Evolutionary conservation across 2,329 filamentous ascomycete species (phyloP).

Genomic region (Hymenoscyphus infarciens): DNA sequence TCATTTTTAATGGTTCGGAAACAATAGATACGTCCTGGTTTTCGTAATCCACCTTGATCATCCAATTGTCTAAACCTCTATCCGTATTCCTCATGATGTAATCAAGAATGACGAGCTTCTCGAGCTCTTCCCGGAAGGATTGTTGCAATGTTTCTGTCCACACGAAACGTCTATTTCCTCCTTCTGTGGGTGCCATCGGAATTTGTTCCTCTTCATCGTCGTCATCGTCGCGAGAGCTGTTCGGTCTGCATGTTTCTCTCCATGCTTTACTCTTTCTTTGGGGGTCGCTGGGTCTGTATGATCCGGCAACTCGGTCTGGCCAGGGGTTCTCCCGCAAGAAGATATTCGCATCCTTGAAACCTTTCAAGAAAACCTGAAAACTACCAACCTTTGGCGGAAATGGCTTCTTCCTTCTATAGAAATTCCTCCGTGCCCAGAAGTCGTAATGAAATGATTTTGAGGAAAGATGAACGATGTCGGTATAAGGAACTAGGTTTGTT

Average conservation of each 20-base stretch:
- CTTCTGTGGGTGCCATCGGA: constrained; percentile 23
- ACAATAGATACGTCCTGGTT: constrained; percentile 79
- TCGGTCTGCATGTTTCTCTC: constrained; percentile 77
- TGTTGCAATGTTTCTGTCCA: constrained; percentile 91
- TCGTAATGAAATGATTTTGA: constrained; percentile 98
- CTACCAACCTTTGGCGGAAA: constrained; percentile 89
- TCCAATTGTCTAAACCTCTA: constrained; percentile 96
- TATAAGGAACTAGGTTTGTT: constrained; percentile 93
- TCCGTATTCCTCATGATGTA: constrained; percentile 99
- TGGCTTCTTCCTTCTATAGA: constrained; percentile 80
- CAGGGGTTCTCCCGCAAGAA: constrained; percentile 94
- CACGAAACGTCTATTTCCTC: constrained; percentile 50
- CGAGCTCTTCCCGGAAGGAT: constrained; percentile 88
- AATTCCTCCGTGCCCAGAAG: constrained; percentile 90
- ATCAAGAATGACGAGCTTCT: constrained; percentile 94
- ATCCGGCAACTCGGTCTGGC: constrained; percentile 73
- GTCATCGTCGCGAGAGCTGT: constrained; percentile 50
- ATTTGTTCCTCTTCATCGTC: constrained; percentile 56
- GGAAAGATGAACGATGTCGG: constrained; percentile 87
- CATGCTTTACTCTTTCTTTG: constrained; percentile 68
- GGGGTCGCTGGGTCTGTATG: constrained; percentile 66
- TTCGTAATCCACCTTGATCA: constrained; percentile 93
- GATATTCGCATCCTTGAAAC: constrained; percentile 94
- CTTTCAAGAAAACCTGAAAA: constrained; percentile 96
- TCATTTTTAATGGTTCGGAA: constrained; percentile 73